Evolutionary conservation across 805 yeast genomes (phyloP), one percentile per base, ranked within the genome.

Genomic region (Cyberlindnera xylosilytica): DNA sequence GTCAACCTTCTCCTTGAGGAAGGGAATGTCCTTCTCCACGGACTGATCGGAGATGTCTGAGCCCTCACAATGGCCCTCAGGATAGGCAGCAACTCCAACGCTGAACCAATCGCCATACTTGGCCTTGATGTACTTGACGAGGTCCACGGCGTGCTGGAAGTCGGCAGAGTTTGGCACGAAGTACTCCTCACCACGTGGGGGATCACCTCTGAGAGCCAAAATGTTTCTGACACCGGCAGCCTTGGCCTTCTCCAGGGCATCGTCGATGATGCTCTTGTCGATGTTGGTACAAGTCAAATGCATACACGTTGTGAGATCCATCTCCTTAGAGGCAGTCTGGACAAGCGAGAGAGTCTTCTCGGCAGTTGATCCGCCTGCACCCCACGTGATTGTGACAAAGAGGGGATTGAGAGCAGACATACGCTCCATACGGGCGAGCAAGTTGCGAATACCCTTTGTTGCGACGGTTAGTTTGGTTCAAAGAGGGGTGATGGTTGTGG

Each of bases 271-370:
- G 17, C 68, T 69, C 50, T 73, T 78, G 51, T 85, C 84, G 63
- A 95, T 91, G 62, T 93, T 93, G 9, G 99, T 95, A 65, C 99
- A 93, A 0, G 99, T 93, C 62, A 93, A 69, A 62, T 93, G 99
- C 68, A 95, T 73, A 51, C 96, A 90, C 0, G 96, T 88, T 4
- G 97, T 88, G n/a, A 91, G 66, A 3, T 83, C 83, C 45, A 90
- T 70, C 37, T 82, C 87, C 35, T 74, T 66, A 55, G 85, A 87
- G 53, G 95, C 83, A 3, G 86, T 74, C 19, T 78, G 69, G 1
- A 97, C 96, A 44, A 93, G 70, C 34, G 87, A 91, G 45, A 93
- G 63, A 0, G 97, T 87, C 66, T 88, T 89, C 37, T 78, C 83
- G 36, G 91, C 79, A 9, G 97, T 88, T 5, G 95, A 81, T 3